Base-by-base conservation (phyloP, 2,329 filamentous ascomycete genomes). In the Rutstroemia sp. region DNA sequence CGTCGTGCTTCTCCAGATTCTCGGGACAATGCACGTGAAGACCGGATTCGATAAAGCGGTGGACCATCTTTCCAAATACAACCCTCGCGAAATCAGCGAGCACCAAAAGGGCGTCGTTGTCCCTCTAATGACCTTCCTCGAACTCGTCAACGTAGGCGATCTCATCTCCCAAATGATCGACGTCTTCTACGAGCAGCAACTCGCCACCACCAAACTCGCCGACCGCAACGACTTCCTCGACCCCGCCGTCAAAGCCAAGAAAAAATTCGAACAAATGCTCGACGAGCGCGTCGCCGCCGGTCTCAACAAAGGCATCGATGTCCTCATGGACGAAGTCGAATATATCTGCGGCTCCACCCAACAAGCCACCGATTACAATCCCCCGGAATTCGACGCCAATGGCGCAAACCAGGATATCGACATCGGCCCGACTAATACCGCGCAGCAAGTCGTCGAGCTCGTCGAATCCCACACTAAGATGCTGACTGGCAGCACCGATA, bases 91-190 rank as follows among this genome's bases (percentile, higher is more conserved):
- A 62, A 86, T 89, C 34, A 87, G 76, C 66, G 83, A 88, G 61
- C 83, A 87, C 62, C 78, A 84, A 61, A 62, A 69, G 10, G 89
- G 88, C 0, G 92, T 96, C 8, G 90, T 96, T 7, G 90, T 91
- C 54, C 94, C 94, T 2, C 79, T 99, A 4, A 91, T 96, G 47
- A 96, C 89, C 0, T 99, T 99, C 67, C 83, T 99, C 59, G 94
- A 99, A 73, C 81, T 99, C 27, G 94, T 99, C 70, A 99, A 99
- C 68, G 92, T 99, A 0, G 94, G 94, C 57, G 94, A 99, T 70
- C 78, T 99, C 57, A 99, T 99, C 65, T 90, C 95, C 58, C 94
- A 99, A 71, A 99, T 99, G 94, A 84, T 99, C 57, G 94, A 99
- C 69, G 91, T 99, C 37, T 99, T 99, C 70, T 99, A 95, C 73